phyloP scores from a whole-genome alignment of 768 basidiomycete genomes.

The Lenzites betulinus region DNA sequence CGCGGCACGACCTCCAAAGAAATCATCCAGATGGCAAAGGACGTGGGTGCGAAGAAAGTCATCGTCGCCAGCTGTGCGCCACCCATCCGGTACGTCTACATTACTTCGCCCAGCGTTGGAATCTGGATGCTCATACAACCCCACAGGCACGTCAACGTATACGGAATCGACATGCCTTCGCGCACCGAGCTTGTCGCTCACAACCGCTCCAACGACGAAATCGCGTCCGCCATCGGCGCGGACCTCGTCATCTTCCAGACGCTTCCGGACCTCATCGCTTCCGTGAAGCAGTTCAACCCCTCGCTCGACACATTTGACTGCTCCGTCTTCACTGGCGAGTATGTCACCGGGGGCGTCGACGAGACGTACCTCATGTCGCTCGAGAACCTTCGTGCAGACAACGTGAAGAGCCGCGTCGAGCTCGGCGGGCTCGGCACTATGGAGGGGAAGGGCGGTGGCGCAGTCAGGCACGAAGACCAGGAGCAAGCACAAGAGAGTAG shows the following conservation, averaged over 20 bases:
- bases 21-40: conserved; percentile 99
- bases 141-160: conserved; percentile 84
- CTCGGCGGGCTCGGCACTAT: conserved; percentile 36
- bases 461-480: conserved; percentile 23
- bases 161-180: conserved; percentile 99
- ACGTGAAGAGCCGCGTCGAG: conserved; percentile 51
- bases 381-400: conserved; percentile 81
- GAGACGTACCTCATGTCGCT: conserved; percentile 76
- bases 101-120: conserved; percentile 6
- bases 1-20: conserved; percentile 98
- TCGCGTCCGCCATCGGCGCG: conserved; percentile 85
- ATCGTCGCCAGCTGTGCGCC: conserved; percentile 97
- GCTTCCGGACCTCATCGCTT: conserved; percentile 80
- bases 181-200: conserved; percentile 91
- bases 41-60: conserved; percentile 95
- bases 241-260: conserved; percentile 97
- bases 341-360: conserved; percentile 92
- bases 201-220: conserved; percentile 65
- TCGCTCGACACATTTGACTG: conserved; percentile 83
- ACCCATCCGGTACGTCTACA: conserved; percentile 72
- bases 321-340: conserved; percentile 97
- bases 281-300: conserved; percentile 85
- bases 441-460: conserved; percentile 19
- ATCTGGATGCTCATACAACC: background rate
- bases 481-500: conserved; percentile 15